Percentiles rank a stretch among this genome's conserved stretches.
Conservation (phyloP, 208 protist species). For the Kentomonas sorsogonicus region DNA sequence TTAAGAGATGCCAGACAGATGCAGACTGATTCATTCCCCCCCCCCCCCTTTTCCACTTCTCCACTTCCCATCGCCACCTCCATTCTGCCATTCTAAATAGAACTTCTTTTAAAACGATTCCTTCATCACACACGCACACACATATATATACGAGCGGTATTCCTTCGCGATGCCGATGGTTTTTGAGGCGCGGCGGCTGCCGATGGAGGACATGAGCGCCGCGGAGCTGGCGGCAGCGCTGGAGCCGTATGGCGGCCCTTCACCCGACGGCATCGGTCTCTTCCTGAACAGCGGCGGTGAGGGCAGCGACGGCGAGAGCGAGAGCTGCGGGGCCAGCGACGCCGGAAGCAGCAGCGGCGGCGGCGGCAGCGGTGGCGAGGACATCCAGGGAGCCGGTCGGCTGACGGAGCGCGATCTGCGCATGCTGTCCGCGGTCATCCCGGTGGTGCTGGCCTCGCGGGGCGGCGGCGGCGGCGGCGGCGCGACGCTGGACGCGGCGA, state of each 20-base stretch:
- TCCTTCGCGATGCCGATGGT: slow-evolving; percentile 48
- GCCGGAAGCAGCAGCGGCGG: slow-evolving; percentile 10
- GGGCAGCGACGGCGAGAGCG: no score
- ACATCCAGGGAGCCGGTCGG: slow-evolving; percentile 4
- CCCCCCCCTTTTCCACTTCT: background rate
- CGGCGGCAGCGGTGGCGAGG: background rate
- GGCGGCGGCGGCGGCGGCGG: no score
- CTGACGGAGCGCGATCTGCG: slow-evolving; percentile 56
- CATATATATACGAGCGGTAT: background rate
- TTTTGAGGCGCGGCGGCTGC: slow-evolving; percentile 60
- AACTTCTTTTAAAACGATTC: background rate
- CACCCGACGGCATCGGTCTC: no score
- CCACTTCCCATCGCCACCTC: background rate
- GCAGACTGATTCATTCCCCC: no score
- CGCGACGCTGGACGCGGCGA: no score
- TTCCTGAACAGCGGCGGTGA: no score
- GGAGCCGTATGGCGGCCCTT: no score
- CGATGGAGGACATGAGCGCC: slow-evolving; percentile 37
- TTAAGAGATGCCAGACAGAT: no score
- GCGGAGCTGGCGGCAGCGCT: background rate
- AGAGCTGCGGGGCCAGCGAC: no score
- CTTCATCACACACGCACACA: background rate
- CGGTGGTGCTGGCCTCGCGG: slow-evolving; percentile 44
- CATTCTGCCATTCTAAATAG: no score
- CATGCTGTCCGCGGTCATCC: slow-evolving; percentile 46